phyloP scores from a whole-genome alignment of 331 rosid genomes.

The Acacia pycnantha region DNA sequence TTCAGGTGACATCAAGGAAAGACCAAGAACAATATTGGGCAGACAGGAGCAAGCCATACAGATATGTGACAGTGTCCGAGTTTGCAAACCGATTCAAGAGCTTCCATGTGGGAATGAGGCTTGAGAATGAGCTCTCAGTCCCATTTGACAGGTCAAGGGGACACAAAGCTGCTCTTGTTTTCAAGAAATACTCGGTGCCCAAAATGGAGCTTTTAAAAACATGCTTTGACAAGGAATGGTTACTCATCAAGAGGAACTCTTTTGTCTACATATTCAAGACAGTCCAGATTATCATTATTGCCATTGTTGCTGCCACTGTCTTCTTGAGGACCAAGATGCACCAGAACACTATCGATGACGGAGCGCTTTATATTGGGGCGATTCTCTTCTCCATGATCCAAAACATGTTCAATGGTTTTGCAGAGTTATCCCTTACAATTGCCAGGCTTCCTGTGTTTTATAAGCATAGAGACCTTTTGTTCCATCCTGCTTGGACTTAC shows the following conservation, averaged over 20 bases:
- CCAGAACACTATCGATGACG: slow-evolving; percentile 43
- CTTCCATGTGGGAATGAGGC: slow-evolving; percentile 67
- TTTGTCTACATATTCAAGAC: slow-evolving; percentile 84
- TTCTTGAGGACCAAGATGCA: slow-evolving; percentile 74
- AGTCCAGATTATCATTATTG: slow-evolving; percentile 59
- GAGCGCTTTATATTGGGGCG: slow-evolving; percentile 63
- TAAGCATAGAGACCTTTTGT: slow-evolving; percentile 87
- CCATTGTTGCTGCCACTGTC: slow-evolving; percentile 61
- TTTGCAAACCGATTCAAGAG: slow-evolving; percentile 62
- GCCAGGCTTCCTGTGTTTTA: slow-evolving; percentile 90
- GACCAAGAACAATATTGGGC: slow-evolving; percentile 98
- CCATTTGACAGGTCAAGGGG: slow-evolving; percentile 63
- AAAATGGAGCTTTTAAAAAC: slow-evolving; percentile 65
- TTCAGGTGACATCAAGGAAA: slow-evolving; percentile 84
- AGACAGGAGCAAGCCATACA: slow-evolving; percentile 57
- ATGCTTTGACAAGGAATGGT: slow-evolving; percentile 80
- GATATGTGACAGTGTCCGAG: slow-evolving; percentile 61
- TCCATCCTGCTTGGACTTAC: slow-evolving; percentile 91
- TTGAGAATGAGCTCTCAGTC: slow-evolving; percentile 54
- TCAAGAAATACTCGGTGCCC: slow-evolving; percentile 53
- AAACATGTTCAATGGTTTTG: slow-evolving; percentile 86
- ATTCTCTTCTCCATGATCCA: slow-evolving; percentile 56
- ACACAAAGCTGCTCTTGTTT: slow-evolving; percentile 82
- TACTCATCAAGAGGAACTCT: slow-evolving; percentile 74
- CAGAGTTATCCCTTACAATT: slow-evolving; percentile 80